Base-by-base conservation (phyloP, 1,284 basidiomycete species). In the Vanrija sp. region DNA sequence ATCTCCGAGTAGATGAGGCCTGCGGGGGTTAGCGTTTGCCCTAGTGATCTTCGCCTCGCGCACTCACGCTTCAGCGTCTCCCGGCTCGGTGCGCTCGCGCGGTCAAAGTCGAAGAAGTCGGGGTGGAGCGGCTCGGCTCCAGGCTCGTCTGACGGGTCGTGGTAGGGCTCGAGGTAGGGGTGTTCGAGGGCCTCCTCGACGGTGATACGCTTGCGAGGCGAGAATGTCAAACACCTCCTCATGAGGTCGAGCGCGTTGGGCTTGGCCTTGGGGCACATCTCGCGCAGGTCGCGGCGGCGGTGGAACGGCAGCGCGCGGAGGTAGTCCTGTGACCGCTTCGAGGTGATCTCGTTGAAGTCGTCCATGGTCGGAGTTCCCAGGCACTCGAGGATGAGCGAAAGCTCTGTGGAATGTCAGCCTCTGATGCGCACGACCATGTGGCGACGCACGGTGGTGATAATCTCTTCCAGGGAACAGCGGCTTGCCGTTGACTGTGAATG, bases 111-210 rank as follows among this genome's bases (percentile, higher is more conserved):
- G 73, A 96, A 96, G 77, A 94, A 94, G 16, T 85, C 85, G 8
- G 90, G 86, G 55, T 89, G 86, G 14, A 95, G 81, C 1, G 87
- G 86, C 57, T 83, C 82, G 0, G 90, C 88, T 1, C 83, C 83
- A 0, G 91, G 91, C 73, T 95, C 92, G 72, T 96, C 92, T 21
- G 84, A 83, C 4, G 88, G 85, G 71, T 96, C 92, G 65, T 95
- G 91, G 72, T 94, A 94, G 1, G 90, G 85, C 86, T 87, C 84
- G 21, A 98, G 81, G 75, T 98, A 98, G 0, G 95, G 92, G 77
- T 98, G 96, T 62, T 84, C 83, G 52, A 98, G 80, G 1, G 94
- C 93, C 59, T 95, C 88, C 50, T 88, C 86, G 34, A 92, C 94
- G 54, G 88, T 87, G 66, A 98, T 94, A 29, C 95, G 83, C 69